Conservation (phyloP, 768 basidiomycete genomes). For the Coprinopsis cinerea region DNA sequence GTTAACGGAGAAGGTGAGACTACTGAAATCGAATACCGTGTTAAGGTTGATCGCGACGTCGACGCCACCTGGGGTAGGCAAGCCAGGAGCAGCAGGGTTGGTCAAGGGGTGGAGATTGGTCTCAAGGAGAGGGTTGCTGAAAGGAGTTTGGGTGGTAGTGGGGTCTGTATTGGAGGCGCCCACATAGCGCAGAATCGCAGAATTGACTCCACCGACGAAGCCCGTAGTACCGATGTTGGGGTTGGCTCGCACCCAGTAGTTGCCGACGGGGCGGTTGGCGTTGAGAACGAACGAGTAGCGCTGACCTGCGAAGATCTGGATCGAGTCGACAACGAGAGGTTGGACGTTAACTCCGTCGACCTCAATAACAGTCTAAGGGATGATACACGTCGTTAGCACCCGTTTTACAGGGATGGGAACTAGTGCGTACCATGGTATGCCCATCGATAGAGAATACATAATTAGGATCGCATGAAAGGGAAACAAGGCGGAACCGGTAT, state of each 20-base stretch:
- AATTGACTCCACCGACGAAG: conserved; percentile 37
- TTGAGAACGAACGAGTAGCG: conserved; percentile 40
- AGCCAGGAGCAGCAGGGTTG: conserved; percentile 29
- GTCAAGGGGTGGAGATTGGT: conserved; percentile 28
- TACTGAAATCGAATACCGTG: conserved; percentile 20
- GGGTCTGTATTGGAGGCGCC: conserved; percentile 37
- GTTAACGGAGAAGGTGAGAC: conserved; percentile 25
- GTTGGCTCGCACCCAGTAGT: conserved; percentile 40
- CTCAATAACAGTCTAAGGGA: conserved; percentile 29
- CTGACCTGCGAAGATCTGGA: conserved; percentile 34
- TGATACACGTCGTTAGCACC: neutral
- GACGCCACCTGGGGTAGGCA: conserved; percentile 30
- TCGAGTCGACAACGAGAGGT: conserved; percentile 33
- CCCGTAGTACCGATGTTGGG: conserved; percentile 23
- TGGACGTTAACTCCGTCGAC: conserved; percentile 34
- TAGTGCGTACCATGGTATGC: conserved; percentile 29
- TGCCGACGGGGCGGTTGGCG: conserved; percentile 29
- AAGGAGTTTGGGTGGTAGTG: conserved; percentile 24
- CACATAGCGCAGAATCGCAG: conserved; percentile 46
- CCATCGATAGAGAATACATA: conserved; percentile 41
- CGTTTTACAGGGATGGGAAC: no score
- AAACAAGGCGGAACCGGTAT: conserved; percentile 45
- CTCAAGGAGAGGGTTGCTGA: conserved; percentile 28
- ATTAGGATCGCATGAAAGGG: conserved; percentile 40
- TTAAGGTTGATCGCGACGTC: conserved; percentile 33